Evolutionary conservation across 352 stramenopile species (phyloP), one percentile per base, ranked within the genome.

Genomic region (Globisporangium abappressorium): DNA sequence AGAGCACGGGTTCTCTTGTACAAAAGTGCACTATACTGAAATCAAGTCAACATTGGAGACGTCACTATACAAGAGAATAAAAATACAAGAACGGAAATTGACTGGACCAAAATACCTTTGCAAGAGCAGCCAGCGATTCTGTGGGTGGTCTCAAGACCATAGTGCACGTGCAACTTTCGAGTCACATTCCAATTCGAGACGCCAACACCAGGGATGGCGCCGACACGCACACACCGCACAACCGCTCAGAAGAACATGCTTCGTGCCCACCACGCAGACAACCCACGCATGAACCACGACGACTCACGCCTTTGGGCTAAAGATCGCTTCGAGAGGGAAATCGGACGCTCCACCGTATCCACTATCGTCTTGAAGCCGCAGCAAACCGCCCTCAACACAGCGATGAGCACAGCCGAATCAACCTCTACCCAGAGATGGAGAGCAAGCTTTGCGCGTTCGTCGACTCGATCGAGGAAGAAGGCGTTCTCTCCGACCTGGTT

Each of bases 201-300:
- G 26, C 51, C 24, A 57, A 57, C 51, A 22, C n/a, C 51, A 57
- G 11, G 4, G 51, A 57, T 34, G 24, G 51, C 24, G 51, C 51
- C 51, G 6, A 57, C 51, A n/a, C 8, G n/a, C 22, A 57, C 12
- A 34, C 51, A 57, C 51, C 51, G 34, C 24, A 34, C 51, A n/a
- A 34, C 34, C 51, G 51, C 51, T 57, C 51, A 57, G 24, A 57
- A 57, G 24, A 57, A 34, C 51, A n/a, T 28, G 51, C 22, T 34
- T 57, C 51, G 3, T n/a, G 22, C 24, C 28, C 22, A 57, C 51
- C 24, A 57, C 51, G 24, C 51, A 28, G 51, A 34, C 51, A 57
- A 57, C 51, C 51, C 51, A 57, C 51, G 51, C 51, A 57, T 57
- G 51, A 57, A 34, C 51, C 24, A 57, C 28, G 24, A 34, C 24